Conservation (phyloP, 202 grass and related monocot species). For the Hordeum pubiflorum region DNA sequence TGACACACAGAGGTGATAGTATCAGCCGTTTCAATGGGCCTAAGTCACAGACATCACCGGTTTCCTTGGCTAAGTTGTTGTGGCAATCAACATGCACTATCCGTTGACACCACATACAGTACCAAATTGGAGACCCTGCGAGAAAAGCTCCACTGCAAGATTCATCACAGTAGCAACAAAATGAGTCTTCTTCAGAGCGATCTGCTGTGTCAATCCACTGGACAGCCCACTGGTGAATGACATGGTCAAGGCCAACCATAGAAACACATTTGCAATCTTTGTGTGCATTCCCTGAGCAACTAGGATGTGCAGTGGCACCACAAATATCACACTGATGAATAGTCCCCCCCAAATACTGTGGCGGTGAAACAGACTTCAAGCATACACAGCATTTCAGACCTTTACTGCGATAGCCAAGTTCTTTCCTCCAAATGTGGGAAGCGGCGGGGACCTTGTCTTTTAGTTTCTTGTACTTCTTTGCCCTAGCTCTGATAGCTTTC, state of each 20-base stretch:
- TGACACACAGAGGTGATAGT: conserved; percentile 76
- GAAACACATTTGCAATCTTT: conserved; percentile 92
- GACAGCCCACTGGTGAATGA: conserved; percentile 85
- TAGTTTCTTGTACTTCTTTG: conserved; percentile 63
- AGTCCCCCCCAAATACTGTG: conserved; percentile 40
- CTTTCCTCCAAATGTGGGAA: conserved; percentile 74
- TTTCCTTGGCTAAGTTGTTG: conserved; percentile 61
- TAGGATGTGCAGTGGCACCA: conserved; percentile 58
- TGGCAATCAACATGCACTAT: conserved; percentile 91
- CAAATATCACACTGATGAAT: conserved; percentile 77
- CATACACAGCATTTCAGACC: conserved; percentile 82
- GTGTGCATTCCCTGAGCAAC: conserved; percentile 69
- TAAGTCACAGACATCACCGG: conserved; percentile 78
- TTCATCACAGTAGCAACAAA: conserved; percentile 84
- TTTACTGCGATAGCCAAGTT: conserved; percentile 44
- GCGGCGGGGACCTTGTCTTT: conserved; percentile 57
- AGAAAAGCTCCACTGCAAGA: conserved; percentile 80
- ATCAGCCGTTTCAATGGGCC: conserved; percentile 75
- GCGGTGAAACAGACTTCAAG: conserved; percentile 53
- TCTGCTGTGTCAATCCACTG: conserved; percentile 68
- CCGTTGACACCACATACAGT: conserved; percentile 91
- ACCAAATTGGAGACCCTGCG: conserved; percentile 74
- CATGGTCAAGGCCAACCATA: conserved; percentile 60
- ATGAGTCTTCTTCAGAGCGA: conserved; percentile 66
- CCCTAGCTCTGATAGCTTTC: conserved; percentile 57